Evolutionary conservation across 1,284 basidiomycete genomes (phyloP).

Genomic region (Puccinia polysora): DNA sequence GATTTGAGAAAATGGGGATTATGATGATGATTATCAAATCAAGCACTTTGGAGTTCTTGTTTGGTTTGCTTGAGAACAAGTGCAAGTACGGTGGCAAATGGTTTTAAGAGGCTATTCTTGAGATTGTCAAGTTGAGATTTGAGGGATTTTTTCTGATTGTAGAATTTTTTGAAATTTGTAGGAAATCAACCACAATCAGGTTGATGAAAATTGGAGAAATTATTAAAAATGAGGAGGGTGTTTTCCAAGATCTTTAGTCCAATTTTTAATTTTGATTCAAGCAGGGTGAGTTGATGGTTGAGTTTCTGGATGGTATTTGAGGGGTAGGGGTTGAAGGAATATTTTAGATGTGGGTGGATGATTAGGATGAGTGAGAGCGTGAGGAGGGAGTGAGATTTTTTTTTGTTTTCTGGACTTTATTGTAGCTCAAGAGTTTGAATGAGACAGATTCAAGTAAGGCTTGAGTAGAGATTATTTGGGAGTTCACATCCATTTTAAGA

Average conservation of each 20-base stretch:
- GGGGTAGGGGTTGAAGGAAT: background rate
- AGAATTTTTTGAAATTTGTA: background rate
- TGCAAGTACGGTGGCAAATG: conserved; percentile 6
- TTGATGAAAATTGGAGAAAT: background rate
- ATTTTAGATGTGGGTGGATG: background rate
- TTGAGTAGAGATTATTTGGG: conserved; percentile 12
- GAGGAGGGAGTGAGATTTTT: background rate
- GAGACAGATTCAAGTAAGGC: conserved; percentile 2
- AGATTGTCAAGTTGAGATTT: conserved; percentile 1
- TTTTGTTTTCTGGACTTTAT: background rate
- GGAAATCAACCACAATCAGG: background rate
- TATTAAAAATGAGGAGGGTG: background rate
- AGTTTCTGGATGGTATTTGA: background rate
- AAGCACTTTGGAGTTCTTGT: background rate
- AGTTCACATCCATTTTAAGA: conserved; percentile 9
- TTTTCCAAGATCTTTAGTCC: background rate
- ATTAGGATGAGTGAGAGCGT: background rate
- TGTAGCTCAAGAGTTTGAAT: background rate
- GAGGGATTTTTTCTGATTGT: conserved; percentile 9
- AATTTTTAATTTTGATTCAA: conserved; percentile 6
- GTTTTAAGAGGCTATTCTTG: background rate
- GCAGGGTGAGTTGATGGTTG: background rate
- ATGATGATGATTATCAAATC: background rate
- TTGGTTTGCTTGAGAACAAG: conserved; percentile 19
- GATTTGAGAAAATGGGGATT: background rate